Percentiles rank a stretch among this genome's conserved stretches.
Conservation (phyloP, 306 rosid genomes). For the Prunus padus region DNA sequence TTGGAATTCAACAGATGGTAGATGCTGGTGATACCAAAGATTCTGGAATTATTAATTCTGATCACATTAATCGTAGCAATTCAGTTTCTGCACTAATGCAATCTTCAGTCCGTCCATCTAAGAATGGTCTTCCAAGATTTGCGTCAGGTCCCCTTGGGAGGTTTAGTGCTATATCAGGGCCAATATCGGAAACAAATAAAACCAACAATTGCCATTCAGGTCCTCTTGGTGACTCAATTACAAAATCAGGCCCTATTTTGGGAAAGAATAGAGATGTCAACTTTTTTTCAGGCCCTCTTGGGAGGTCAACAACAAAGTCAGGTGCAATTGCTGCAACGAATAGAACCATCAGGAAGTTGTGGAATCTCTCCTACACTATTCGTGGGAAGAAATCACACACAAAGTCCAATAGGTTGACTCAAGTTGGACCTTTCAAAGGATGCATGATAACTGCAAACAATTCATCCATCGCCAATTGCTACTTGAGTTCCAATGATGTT, state of each 20-base stretch:
- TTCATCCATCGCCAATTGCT: slow-evolving; percentile 49
- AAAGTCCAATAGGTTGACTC: slow-evolving; percentile 63
- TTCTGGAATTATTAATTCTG: slow-evolving; percentile 43
- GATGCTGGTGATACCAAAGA: slow-evolving; percentile 40
- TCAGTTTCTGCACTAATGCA: slow-evolving; percentile 74
- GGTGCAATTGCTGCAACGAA: slow-evolving; percentile 52
- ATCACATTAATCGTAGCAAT: slow-evolving; percentile 51
- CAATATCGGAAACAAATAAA: slow-evolving; percentile 36
- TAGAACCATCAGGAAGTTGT: slow-evolving; percentile 52
- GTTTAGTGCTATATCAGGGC: slow-evolving; percentile 41
- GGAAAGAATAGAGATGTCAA: slow-evolving; percentile 41
- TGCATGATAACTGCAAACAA: slow-evolving; percentile 44
- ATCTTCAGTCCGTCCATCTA: slow-evolving; percentile 51
- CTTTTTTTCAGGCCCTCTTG: slow-evolving; percentile 81
- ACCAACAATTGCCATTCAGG: slow-evolving; percentile 56
- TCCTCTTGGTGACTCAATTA: slow-evolving; percentile 62
- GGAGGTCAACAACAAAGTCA: slow-evolving; percentile 46
- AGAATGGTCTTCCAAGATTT: slow-evolving; percentile 57
- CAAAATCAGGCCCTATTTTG: slow-evolving; percentile 57
- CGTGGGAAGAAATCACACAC: slow-evolving; percentile 52
- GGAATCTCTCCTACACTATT: slow-evolving; percentile 44
- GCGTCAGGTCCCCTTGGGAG: slow-evolving; percentile 87
- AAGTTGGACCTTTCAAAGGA: slow-evolving; percentile 91
- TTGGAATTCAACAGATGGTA: slow-evolving; percentile 54
- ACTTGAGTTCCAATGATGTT: slow-evolving; percentile 36